These are phyloP conservation scores for Salvia hispanica DNA, from an alignment of 257 asterid genomes.

Conservation along the genomic window DNA sequence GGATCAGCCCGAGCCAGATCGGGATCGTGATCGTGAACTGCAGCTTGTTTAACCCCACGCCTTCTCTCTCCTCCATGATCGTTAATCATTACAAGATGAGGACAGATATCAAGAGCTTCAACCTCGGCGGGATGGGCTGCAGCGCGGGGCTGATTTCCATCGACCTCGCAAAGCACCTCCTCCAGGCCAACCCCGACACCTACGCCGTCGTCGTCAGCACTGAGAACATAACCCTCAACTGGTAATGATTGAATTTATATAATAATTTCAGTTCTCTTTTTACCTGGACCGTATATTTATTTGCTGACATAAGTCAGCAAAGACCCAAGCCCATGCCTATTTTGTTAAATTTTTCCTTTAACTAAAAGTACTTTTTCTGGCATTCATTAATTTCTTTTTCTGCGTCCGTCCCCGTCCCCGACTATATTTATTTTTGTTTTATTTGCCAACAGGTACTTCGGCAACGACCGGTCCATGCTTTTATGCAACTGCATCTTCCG, in stretches of 20 bases:
- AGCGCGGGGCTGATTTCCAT: constrained; percentile 62
- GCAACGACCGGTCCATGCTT: constrained; percentile 66
- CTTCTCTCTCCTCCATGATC: constrained; percentile 62
- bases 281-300: too few relatives aligned
- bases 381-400: too few relatives aligned
- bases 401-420: too few relatives aligned
- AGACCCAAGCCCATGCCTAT: too few relatives aligned
- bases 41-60: constrained; percentile 62
- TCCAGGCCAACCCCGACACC: constrained; percentile 49
- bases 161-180: constrained; percentile 55
- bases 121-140: constrained; percentile 71
- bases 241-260: constrained; percentile 28
- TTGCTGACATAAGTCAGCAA: too few relatives aligned
- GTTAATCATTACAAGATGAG: constrained; percentile 63
- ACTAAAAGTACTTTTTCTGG: too few relatives aligned
- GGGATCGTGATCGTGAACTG: constrained; percentile 63
- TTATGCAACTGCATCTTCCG: constrained; percentile 63
- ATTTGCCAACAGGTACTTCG: constrained; percentile 51
- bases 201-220: constrained; percentile 57
- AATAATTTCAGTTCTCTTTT: too few relatives aligned
- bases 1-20: constrained; percentile 38
- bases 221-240: constrained; percentile 59
- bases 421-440: too few relatives aligned
- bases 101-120: constrained; percentile 52
- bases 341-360: too few relatives aligned